Base-by-base conservation (phyloP, 345 rosid species). In the Salix koriyanagi region DNA sequence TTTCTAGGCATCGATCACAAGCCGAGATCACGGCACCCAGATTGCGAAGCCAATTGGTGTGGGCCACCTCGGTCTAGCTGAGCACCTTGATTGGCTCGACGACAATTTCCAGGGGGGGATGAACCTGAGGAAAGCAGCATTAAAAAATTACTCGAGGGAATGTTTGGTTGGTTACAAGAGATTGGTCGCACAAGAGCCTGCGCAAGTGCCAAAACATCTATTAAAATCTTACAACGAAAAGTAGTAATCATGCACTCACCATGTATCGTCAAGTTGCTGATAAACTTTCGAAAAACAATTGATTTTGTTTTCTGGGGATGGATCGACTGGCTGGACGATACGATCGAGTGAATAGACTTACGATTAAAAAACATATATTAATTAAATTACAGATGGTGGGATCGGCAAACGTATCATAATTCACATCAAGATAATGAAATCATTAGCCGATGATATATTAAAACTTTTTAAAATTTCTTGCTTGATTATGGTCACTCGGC, bases 31-130 rank as follows among this genome's bases (percentile, higher is more conserved):
- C 1, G 13, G 21, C 9, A 10, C 21, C 37, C 21, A 36, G 44
- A 4, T 28, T 67, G n/a, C 25, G 28, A 67, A 37, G 37, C 21
- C 7, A 56, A 3, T 56, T 13, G 7, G 0, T n/a, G 62, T n/a
- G 28, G 62, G 28, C 42, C 23, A 26, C 36, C 34, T 65, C 0
- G 69, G n/a, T 16, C 14, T 12, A 19, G 36, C 3, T 21, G 44
- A 7, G 23, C 70, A 67, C 70, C 70, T 36, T 19, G 44, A 32
- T 37, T 67, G 70, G 5, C 58, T 44, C 50, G 14, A 26, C 14
- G 36, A 67, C 52, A 44, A 26, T 69, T 12, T 69, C 25, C 70
- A 26, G 32, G 72, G 72, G 72, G 72, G 72, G 37, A 26, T 69
- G 72, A 69, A 69, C 72, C 58, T n/a, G 15, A 26, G n/a, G 46